Percentiles rank a stretch among this genome's conserved stretches.
Conservation (phyloP, 1,284 basidiomycete species). For the Mycosarcoma mackinlayi region DNA sequence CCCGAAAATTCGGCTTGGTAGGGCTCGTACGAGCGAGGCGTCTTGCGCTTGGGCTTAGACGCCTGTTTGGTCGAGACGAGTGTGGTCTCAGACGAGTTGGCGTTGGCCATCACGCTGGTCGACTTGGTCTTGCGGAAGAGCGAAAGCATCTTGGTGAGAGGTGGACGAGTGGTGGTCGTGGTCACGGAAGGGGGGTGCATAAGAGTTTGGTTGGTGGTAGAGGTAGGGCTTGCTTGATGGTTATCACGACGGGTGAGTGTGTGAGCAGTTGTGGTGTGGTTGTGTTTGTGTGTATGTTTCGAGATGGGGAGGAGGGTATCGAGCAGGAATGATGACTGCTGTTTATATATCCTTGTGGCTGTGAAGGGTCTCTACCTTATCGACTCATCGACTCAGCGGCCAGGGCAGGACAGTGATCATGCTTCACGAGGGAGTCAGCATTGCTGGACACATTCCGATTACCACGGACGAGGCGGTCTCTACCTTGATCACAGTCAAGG, state of each 20-base stretch:
- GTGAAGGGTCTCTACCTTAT: too few species aligned
- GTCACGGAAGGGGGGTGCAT: constrained; percentile 4
- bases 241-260: not conserved
- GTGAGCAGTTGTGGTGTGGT: constrained; percentile 2
- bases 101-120: constrained; percentile 21
- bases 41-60: constrained; percentile 18
- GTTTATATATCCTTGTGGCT: constrained; percentile 2
- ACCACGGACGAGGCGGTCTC: too few species aligned
- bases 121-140: constrained; percentile 40
- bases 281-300: not conserved
- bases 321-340: not conserved
- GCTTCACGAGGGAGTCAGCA: too few species aligned
- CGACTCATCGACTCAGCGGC: not conserved
- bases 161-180: constrained; percentile 6
- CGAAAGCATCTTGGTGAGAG: constrained; percentile 29
- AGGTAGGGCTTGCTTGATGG: not conserved
- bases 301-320: constrained; percentile 3
- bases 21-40: constrained; percentile 3
- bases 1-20: constrained; percentile 39
- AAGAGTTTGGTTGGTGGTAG: constrained; percentile 1
- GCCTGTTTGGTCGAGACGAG: constrained; percentile 12
- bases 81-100: constrained; percentile 42
- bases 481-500: too few species aligned
- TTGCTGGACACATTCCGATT: too few species aligned
- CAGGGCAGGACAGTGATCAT: too few species aligned